Conservation (phyloP, 257 asterid genomes). For the Galeopsis tetrahit region DNA sequence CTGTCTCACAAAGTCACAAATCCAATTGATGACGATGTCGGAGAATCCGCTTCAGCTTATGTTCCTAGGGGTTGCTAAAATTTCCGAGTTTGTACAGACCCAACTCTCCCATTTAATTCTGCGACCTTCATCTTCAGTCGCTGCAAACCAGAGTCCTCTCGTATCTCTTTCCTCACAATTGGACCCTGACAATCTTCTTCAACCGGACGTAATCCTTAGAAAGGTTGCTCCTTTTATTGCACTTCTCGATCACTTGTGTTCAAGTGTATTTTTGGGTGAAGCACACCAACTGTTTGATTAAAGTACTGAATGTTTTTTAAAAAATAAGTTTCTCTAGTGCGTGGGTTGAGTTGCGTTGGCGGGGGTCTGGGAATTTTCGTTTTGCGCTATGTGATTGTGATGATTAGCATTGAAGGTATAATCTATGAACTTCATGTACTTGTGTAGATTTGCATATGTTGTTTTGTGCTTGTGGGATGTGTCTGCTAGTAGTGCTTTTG, state of each 20-base stretch:
- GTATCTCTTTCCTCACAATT: conserved; percentile 33
- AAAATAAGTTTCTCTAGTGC: neutral
- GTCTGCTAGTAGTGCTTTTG: neutral
- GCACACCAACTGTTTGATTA: conserved; percentile 55
- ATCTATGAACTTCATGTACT: neutral
- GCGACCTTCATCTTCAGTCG: conserved; percentile 33
- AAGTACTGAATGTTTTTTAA: conserved; percentile 41
- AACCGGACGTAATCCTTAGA: conserved; percentile 34
- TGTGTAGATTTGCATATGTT: neutral
- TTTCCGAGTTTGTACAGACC: conserved; percentile 55
- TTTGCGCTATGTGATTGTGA: neutral
- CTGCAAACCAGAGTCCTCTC: conserved; percentile 26
- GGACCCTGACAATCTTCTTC: conserved; percentile 31
- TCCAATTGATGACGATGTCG: conserved; percentile 49
- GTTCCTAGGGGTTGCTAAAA: conserved; percentile 45
- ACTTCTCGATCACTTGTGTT: neutral
- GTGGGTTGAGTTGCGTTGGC: neutral
- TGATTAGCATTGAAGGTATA: neutral
- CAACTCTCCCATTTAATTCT: conserved; percentile 57
- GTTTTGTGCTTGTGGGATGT: conserved; percentile 19
- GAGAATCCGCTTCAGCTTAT: conserved; percentile 70
- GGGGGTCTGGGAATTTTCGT: neutral
- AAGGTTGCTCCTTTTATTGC: conserved; percentile 44
- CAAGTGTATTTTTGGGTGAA: neutral
- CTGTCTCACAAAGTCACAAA: neutral